Percentiles rank a stretch among this genome's conserved stretches.
Conservation (phyloP, 2,329 filamentous ascomycete genomes). For the Diaporthe humulicola region DNA sequence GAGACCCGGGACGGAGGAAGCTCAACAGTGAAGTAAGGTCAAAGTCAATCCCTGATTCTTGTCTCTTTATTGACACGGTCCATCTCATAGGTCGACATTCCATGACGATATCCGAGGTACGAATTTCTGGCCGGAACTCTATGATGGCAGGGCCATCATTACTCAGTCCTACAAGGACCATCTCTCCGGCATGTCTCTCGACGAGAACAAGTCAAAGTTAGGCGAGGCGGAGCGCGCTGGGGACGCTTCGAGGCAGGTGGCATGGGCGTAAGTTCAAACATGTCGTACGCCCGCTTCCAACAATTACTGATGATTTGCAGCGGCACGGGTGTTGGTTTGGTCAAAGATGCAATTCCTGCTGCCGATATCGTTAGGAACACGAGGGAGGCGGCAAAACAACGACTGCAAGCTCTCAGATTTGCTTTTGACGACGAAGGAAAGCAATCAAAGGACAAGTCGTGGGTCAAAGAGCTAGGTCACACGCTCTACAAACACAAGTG, state of each 20-base stretch:
- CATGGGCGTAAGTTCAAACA: constrained; percentile 46
- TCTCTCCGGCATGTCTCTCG: constrained; percentile 53
- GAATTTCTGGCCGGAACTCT: constrained; percentile 56
- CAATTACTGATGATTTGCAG: constrained; percentile 37
- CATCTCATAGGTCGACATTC: constrained; percentile 50
- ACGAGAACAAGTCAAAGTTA: constrained; percentile 57
- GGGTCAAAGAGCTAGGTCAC: constrained; percentile 39
- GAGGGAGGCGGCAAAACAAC: constrained; percentile 52
- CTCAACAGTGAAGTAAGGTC: constrained; percentile 59
- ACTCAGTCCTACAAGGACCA: constrained; percentile 56
- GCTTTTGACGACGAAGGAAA: constrained; percentile 39
- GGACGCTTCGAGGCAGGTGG: constrained; percentile 54
- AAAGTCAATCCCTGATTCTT: background rate
- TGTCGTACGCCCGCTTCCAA: too few relatives aligned
- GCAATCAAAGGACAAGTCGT: constrained; percentile 33
- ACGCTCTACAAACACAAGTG: constrained; percentile 39
- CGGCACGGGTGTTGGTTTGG: constrained; percentile 60
- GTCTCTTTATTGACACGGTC: background rate
- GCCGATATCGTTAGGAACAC: constrained; percentile 59
- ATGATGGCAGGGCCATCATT: constrained; percentile 60
- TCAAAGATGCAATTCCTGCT: constrained; percentile 56
- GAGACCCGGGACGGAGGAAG: constrained; percentile 58
- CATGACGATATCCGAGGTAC: constrained; percentile 57
- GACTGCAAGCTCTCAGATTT: constrained; percentile 49
- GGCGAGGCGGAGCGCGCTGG: constrained; percentile 52